phyloP scores from a whole-genome alignment of 805 yeast genomes.

The Metschnikowia peoriensis region DNA sequence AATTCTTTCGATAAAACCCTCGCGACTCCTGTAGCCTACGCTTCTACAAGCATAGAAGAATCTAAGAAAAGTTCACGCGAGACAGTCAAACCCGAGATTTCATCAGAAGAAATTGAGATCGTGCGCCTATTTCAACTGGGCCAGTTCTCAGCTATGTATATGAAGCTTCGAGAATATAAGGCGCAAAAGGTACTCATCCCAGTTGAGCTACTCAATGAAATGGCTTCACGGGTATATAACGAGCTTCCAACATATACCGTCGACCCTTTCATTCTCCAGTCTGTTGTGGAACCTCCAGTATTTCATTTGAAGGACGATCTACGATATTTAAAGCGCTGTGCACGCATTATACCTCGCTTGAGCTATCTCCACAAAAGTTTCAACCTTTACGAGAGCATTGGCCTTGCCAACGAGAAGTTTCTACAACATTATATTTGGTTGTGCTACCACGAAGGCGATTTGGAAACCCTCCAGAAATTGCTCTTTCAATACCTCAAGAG shows the following conservation, averaged over 20 bases:
- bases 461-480: conserved; percentile 22
- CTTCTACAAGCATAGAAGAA: neutral
- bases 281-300: conserved; percentile 14
- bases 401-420: conserved; percentile 15
- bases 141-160: conserved; percentile 12
- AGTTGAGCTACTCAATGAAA: conserved; percentile 12
- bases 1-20: neutral
- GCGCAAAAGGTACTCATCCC: conserved; percentile 8
- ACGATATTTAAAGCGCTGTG: conserved; percentile 8
- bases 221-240: conserved; percentile 15
- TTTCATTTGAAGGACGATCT: conserved; percentile 10
- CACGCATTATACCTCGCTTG: conserved; percentile 18
- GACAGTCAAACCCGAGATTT: neutral
- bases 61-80: neutral
- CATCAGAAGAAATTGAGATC: conserved; percentile 15
- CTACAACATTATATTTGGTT: conserved; percentile 32
- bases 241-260: conserved; percentile 13
- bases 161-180: conserved; percentile 8
- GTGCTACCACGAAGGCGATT: conserved; percentile 36
- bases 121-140: conserved; percentile 14
- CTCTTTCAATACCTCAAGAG: conserved; percentile 22
- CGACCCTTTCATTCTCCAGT: conserved; percentile 12
- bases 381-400: conserved; percentile 18
- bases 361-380: conserved; percentile 24
- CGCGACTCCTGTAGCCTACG: neutral